These are phyloP conservation scores for Antrodiella citrinella DNA, from an alignment of 768 basidiomycete genomes.

Conservation along the genomic window DNA sequence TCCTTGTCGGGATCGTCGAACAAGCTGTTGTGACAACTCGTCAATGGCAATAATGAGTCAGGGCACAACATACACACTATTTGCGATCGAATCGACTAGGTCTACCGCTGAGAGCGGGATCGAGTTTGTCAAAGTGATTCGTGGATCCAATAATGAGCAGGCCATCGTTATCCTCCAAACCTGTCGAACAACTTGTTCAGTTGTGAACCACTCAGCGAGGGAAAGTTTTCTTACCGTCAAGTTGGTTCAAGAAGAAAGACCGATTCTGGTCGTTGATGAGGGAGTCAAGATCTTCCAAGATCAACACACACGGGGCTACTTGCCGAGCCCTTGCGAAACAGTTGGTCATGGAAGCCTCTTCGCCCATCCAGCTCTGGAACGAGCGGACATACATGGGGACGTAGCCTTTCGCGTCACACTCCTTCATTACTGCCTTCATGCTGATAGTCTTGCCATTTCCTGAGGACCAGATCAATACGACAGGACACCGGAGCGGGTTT, in stretches of 20 bases:
- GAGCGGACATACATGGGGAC: conserved; percentile 77
- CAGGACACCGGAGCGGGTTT: background rate
- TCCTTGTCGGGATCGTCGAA: conserved; percentile 65
- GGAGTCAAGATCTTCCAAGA: conserved; percentile 68
- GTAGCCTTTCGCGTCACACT: conserved; percentile 52
- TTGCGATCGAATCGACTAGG: conserved; percentile 85
- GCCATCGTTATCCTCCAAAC: conserved; percentile 68
- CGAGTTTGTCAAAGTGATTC: conserved; percentile 77
- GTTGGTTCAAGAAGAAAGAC: conserved; percentile 83
- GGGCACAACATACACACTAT: conserved; percentile 43
- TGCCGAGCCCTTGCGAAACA: conserved; percentile 72
- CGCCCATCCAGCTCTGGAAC: conserved; percentile 58
- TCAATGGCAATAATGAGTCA: background rate
- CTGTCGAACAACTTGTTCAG: background rate
- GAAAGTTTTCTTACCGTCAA: conserved; percentile 43
- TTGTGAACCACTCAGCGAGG: background rate
- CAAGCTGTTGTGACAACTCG: conserved; percentile 32
- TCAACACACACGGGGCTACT: conserved; percentile 55
- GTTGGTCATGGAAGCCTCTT: conserved; percentile 56
- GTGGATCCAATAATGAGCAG: conserved; percentile 73
- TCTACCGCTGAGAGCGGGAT: conserved; percentile 66
- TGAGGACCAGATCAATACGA: too few relatives aligned
- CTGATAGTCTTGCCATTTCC: conserved; percentile 85
- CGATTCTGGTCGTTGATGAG: conserved; percentile 72
- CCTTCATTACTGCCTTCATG: conserved; percentile 76